A percentile compares a stretch with the other conserved stretches of the same genome.
Evolutionary conservation across 176 grass and related monocot species (phyloP).

Genomic region (Avena eriantha): DNA sequence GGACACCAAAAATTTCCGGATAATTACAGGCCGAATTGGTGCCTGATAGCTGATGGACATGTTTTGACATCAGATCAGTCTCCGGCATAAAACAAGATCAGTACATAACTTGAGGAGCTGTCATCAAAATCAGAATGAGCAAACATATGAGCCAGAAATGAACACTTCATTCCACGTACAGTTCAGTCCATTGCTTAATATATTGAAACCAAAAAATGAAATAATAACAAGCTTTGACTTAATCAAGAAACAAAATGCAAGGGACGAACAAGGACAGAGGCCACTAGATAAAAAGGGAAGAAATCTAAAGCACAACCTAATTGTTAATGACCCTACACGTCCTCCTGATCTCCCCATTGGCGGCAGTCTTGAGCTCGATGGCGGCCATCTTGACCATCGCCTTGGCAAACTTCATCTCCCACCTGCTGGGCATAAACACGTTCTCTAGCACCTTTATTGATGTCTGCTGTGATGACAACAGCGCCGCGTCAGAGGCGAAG

Average conservation of each 20-base stretch:
- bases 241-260: not conserved
- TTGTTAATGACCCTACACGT: slow-evolving; percentile 43
- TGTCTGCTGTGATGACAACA: not conserved
- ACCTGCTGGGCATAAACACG: not conserved
- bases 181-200: not conserved
- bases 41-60: too few species aligned
- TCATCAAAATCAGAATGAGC: not conserved
- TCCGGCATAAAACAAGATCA: too few species aligned
- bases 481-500: slow-evolving; percentile 53
- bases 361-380: slow-evolving; percentile 46
- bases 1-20: too few species aligned
- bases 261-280: not conserved
- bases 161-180: not conserved
- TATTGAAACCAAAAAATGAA: not conserved
- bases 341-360: slow-evolving; percentile 47
- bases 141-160: not conserved
- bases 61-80: too few species aligned
- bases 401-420: slow-evolving; percentile 40
- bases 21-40: too few species aligned
- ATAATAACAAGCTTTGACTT: not conserved
- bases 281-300: not conserved
- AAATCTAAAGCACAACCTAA: not conserved
- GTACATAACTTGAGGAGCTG: not conserved
- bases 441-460: not conserved
- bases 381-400: slow-evolving; percentile 52